Evolutionary conservation across 805 yeast genomes (phyloP).

Genomic region (Ogataea paradorogensis): DNA sequence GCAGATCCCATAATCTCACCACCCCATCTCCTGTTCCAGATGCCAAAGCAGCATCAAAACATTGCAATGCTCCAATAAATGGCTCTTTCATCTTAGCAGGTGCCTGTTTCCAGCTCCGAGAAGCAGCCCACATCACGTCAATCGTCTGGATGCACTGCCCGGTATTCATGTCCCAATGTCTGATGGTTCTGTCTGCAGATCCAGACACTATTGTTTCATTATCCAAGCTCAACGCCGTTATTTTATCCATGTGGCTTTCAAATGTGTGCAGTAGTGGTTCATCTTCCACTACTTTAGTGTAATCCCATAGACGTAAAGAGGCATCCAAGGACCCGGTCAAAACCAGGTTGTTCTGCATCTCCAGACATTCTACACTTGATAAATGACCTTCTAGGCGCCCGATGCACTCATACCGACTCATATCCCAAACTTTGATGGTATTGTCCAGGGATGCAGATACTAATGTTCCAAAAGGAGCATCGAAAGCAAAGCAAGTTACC

Average conservation of each 20-base stretch:
- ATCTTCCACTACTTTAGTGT: conserved; percentile 27
- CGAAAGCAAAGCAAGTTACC: conserved; percentile 62
- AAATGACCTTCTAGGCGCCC: conserved; percentile 59
- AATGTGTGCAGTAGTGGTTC: conserved; percentile 43
- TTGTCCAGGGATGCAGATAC: conserved; percentile 79
- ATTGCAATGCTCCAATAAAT: conserved; percentile 65
- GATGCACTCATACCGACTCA: conserved; percentile 49
- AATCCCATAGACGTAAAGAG: conserved; percentile 59
- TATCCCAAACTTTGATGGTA: conserved; percentile 81
- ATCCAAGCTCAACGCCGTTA: conserved; percentile 53
- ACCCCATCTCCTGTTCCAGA: conserved; percentile 76
- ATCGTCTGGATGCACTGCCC: conserved; percentile 70
- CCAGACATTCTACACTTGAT: conserved; percentile 58
- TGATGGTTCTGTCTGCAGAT: conserved; percentile 65
- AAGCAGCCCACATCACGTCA: conserved; percentile 63
- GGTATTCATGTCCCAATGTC: conserved; percentile 70
- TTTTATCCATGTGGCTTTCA: conserved; percentile 64
- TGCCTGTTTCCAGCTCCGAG: conserved; percentile 22
- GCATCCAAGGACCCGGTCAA: conserved; percentile 66
- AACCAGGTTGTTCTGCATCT: conserved; percentile 48
- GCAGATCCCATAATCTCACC: conserved; percentile 72
- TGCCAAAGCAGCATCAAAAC: conserved; percentile 73
- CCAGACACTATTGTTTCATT: conserved; percentile 60
- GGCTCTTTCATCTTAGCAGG: conserved; percentile 29
- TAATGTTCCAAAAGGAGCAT: conserved; percentile 69